A percentile compares a stretch with the other conserved stretches of the same genome.
phyloP scores from a whole-genome alignment of 2,329 filamentous ascomycete species.

The Neopestalotiopsis sp. region DNA sequence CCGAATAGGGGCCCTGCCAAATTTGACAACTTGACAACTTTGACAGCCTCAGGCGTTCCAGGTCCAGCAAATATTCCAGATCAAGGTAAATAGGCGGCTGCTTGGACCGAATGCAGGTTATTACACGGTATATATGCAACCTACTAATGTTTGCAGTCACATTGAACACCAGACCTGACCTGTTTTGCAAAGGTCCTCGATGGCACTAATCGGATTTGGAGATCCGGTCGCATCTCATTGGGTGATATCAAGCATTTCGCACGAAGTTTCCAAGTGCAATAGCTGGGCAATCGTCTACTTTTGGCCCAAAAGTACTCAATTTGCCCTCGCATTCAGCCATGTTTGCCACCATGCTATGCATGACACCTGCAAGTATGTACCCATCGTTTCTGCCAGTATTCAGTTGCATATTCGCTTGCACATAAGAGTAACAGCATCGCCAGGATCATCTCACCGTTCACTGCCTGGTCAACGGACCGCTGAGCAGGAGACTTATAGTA shows the following conservation, averaged over 20 bases:
- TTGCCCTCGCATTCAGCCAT: background rate
- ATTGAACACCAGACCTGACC: too few species aligned
- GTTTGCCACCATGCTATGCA: background rate
- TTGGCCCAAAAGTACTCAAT: background rate
- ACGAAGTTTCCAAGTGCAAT: background rate
- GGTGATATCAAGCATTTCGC: background rate
- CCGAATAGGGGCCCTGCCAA: background rate
- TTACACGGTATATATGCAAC: too few species aligned
- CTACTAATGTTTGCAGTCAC: too few species aligned
- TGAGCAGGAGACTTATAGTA: background rate
- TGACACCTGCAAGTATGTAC: background rate
- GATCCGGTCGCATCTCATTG: too few species aligned
- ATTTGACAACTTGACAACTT: constrained; percentile 2
- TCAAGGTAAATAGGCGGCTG: too few species aligned
- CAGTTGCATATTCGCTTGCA: background rate
- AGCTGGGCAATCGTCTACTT: background rate
- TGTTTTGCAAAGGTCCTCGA: too few species aligned
- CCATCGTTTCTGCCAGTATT: background rate
- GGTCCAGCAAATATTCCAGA: background rate
- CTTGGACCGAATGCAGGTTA: too few species aligned
- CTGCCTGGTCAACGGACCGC: background rate
- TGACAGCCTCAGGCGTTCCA: background rate
- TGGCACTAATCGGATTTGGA: too few species aligned
- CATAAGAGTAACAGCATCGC: background rate
- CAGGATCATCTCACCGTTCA: background rate